Percentiles rank a stretch among this genome's conserved stretches.
These are phyloP conservation scores for Eimeria sp. DNA, from an alignment of 169 alveolate species.

Conservation along the genomic window DNA sequence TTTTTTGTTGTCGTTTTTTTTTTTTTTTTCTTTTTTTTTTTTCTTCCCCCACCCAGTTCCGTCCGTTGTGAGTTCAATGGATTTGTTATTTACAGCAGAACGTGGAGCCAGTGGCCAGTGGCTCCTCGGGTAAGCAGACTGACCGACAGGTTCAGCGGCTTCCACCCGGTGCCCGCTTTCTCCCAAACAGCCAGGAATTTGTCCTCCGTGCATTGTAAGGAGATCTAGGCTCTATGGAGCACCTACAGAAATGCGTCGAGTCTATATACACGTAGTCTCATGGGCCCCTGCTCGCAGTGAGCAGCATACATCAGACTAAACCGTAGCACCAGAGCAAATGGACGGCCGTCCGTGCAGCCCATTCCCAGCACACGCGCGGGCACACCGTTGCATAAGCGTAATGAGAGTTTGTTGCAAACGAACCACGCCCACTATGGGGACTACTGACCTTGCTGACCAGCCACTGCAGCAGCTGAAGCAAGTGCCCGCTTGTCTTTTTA, in stretches of 20 bases:
- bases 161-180: background rate
- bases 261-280: background rate
- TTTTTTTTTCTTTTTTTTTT: background rate
- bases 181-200: background rate
- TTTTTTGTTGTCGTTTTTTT: too few relatives aligned
- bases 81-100: background rate
- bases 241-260: background rate
- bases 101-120: background rate
- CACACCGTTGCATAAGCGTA: background rate
- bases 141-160: background rate
- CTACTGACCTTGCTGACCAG: slow-evolving; percentile 1
- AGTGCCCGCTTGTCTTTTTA: background rate
- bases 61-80: background rate
- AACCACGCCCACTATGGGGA: background rate
- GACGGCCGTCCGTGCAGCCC: background rate
- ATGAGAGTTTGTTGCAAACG: background rate
- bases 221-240: background rate
- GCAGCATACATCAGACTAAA: background rate
- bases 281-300: background rate
- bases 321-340: background rate
- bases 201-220: background rate
- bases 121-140: background rate
- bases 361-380: background rate
- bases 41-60: background rate
- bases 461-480: slow-evolving; percentile 8